Evolutionary conservation across 2,329 filamentous ascomycete genomes (phyloP), one percentile per base, ranked within the genome.

Genomic region (Neofusicoccum ribis): DNA sequence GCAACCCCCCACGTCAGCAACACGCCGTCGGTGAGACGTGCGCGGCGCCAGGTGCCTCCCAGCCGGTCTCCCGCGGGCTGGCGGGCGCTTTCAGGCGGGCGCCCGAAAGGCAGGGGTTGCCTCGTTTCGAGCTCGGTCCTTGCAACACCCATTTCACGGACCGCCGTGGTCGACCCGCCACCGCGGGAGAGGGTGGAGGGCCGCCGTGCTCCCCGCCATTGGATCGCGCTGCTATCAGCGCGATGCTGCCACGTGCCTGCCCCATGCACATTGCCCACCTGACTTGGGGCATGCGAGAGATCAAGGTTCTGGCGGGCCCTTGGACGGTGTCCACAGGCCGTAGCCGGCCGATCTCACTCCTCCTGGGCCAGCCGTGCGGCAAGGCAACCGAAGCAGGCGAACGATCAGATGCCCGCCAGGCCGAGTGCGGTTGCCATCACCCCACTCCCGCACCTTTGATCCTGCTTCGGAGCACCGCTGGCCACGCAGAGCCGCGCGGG

Each of bases 1-100:
- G 52, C 37, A 34, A 43, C 12, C 15, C 20, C 39, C 52, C 54
- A 59, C 54, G 54, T 59, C 54, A 59, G 54, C 54, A 43, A 14
- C 14, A 27, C 17, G 52, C 52, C 7, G 20, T 27, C 52, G 20
- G 52, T 58, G 39, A 43, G 52, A 58, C 52, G 52, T n/a, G 52
- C 31, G 37, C 52, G n/a, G 52, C 39, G 4, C 52, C n/a, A 15
- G 5, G 17, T 39, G 52, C 37, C 37, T 47, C 47, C 8, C 31
- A 12, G 34, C 20, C 14, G 27, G 31, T 44, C 31, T n/a, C 52
- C 52, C 31, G 52, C 23, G 8, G 20, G 52, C 15, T n/a, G 54
- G 54, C 54, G 54, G 54, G 41, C 54, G 54, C 23, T 17, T 17
- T 41, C 17, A 15, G 31, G 39, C 31, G 54, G 54, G 44, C 15